Evolutionary conservation across 2,329 filamentous ascomycete species (phyloP).

Genomic region (Claviceps digitariae): DNA sequence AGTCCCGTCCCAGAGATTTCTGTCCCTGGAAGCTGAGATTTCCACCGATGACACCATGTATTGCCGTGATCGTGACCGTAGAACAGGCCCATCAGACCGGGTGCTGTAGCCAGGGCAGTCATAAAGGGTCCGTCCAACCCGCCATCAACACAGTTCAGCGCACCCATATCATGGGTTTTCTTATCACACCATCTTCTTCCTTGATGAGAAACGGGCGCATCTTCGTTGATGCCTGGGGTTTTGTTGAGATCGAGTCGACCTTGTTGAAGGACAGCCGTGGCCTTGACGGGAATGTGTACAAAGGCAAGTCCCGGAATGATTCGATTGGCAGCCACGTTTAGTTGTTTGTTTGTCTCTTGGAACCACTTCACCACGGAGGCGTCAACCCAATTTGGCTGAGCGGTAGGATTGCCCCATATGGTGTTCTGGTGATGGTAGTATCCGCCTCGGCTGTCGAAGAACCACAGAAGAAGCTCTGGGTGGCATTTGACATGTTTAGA

Average conservation of each 20-base stretch:
- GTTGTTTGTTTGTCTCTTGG: conserved; percentile 15
- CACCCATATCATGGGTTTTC: neutral
- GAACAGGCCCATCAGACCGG: conserved; percentile 44
- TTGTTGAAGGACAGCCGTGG: conserved; percentile 23
- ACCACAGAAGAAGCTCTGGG: conserved; percentile 47
- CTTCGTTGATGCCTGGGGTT: conserved; percentile 33
- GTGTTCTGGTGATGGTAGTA: conserved; percentile 28
- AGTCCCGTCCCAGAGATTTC: conserved; percentile 26
- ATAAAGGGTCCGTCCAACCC: conserved; percentile 48
- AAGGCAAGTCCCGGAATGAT: conserved; percentile 32
- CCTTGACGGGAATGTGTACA: conserved; percentile 33
- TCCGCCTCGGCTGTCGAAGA: conserved; percentile 55
- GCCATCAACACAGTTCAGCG: conserved; percentile 27
- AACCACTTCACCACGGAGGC: conserved; percentile 31
- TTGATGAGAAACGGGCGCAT: conserved; percentile 25
- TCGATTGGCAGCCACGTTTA: conserved; percentile 18
- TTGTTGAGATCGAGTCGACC: conserved; percentile 17
- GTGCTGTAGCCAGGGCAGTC: conserved; percentile 40
- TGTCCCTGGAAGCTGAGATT: conserved; percentile 21
- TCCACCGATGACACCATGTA: conserved; percentile 42
- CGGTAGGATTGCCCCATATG: conserved; percentile 14
- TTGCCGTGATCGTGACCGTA: conserved; percentile 54
- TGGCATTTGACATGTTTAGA: neutral
- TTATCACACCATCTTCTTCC: conserved; percentile 27
- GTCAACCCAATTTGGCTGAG: conserved; percentile 31